phyloP scores from a whole-genome alignment of 148 eudicot genomes.

The Vaccinium darrowii region DNA sequence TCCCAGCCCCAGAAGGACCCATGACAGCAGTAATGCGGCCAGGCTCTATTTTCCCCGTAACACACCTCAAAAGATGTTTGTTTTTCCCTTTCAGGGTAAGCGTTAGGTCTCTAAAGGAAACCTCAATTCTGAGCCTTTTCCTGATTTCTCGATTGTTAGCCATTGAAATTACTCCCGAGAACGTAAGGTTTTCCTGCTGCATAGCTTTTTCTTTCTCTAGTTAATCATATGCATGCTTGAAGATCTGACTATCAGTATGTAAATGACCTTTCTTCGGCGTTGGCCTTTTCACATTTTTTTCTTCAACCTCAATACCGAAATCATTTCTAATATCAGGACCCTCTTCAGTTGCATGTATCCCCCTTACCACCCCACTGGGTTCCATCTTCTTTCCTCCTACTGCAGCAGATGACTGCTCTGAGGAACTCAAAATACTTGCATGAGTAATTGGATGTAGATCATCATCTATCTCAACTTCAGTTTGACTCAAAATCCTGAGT shows the following conservation, averaged over 20 bases:
- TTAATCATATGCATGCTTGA: slow-evolving; percentile 71
- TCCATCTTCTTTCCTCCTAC: slow-evolving; percentile 30
- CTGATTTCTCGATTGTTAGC: slow-evolving; percentile 39
- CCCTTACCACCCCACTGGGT: slow-evolving; percentile 19
- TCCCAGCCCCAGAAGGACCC: slow-evolving; percentile 91
- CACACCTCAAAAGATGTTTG: slow-evolving; percentile 54
- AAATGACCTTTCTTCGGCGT: slow-evolving; percentile 43
- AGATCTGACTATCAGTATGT: slow-evolving; percentile 57
- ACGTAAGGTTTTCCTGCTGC: slow-evolving; percentile 45
- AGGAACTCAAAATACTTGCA: slow-evolving; percentile 19
- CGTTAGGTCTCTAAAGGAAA: slow-evolving; percentile 61
- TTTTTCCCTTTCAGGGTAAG: slow-evolving; percentile 66
- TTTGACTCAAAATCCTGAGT: slow-evolving; percentile 31
- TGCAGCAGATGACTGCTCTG: slow-evolving; percentile 28
- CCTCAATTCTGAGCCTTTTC: slow-evolving; percentile 59
- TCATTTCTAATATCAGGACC: slow-evolving; percentile 28
- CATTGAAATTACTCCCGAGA: slow-evolving; percentile 57
- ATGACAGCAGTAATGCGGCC: slow-evolving; percentile 70
- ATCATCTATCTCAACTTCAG: slow-evolving; percentile 28
- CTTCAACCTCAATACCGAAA: slow-evolving; percentile 38
- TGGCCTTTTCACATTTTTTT: slow-evolving; percentile 29
- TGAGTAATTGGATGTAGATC: slow-evolving; percentile 19
- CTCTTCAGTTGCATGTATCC: slow-evolving; percentile 29
- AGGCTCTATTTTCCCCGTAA: slow-evolving; percentile 66
- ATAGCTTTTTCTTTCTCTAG: slow-evolving; percentile 73